Evolutionary conservation across 2,329 filamentous ascomycete species (phyloP).

Genomic region (Colletotrichum sansevieriae): DNA sequence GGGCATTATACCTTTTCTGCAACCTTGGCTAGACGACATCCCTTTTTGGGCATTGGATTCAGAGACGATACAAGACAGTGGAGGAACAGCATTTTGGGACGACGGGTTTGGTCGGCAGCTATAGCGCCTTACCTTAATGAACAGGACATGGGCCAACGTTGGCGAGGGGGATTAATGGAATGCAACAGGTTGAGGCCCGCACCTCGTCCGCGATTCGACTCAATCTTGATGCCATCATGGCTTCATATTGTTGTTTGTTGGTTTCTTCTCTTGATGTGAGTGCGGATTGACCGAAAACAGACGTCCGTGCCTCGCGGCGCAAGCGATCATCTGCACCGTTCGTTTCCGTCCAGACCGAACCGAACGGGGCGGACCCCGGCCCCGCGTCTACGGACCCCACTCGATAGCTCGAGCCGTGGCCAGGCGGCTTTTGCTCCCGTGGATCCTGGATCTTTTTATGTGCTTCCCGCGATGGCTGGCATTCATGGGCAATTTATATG

Average conservation of each 20-base stretch:
- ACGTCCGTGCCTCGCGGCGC: too few relatives aligned
- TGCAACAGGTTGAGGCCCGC: conserved; percentile 3
- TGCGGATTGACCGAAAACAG: too few relatives aligned
- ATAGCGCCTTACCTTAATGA: conserved; percentile 36
- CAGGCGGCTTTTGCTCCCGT: conserved; percentile 6
- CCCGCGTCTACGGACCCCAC: conserved; percentile 16
- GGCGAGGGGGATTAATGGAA: conserved; percentile 20
- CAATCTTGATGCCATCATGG: background rate
- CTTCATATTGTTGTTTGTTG: background rate
- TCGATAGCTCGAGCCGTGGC: background rate
- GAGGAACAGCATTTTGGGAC: conserved; percentile 22
- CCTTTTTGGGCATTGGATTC: conserved; percentile 9
- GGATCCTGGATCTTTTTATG: background rate
- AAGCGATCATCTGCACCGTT: too few relatives aligned
- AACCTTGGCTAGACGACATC: conserved; percentile 27
- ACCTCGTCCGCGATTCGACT: conserved; percentile 10
- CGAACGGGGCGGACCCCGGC: conserved; percentile 10
- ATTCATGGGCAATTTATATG: too few relatives aligned
- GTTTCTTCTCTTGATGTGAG: background rate
- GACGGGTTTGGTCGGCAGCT: conserved; percentile 20
- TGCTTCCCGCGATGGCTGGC: too few relatives aligned
- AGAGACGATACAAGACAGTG: background rate
- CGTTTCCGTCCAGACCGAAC: too few relatives aligned
- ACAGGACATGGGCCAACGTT: conserved; percentile 24
- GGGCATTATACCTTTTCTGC: conserved; percentile 37